A percentile compares a stretch with the other conserved stretches of the same genome.
These are phyloP conservation scores for Paecilomyces variotii DNA, from an alignment of 2,329 filamentous ascomycete genomes.

Conservation along the genomic window DNA sequence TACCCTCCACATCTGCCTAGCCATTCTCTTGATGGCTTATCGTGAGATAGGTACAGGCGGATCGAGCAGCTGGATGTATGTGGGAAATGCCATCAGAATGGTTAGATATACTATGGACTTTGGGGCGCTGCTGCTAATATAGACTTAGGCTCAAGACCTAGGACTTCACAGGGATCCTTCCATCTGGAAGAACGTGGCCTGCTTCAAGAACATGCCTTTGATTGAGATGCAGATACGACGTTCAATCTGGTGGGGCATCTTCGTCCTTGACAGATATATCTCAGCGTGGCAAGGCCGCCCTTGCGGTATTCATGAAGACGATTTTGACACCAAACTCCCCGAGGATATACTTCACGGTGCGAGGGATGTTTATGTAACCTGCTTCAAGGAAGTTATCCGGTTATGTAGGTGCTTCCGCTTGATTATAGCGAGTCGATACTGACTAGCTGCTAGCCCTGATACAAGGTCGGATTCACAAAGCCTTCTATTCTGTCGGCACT, in stretches of 20 bases:
- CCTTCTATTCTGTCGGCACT: slow-evolving; percentile 5
- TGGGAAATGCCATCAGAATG: slow-evolving; percentile 6
- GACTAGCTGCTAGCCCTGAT: slow-evolving; percentile 2
- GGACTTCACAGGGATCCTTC: slow-evolving; percentile 7
- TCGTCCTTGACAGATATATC: slow-evolving; percentile 8
- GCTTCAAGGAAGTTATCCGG: slow-evolving; percentile 4
- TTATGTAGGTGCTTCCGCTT: slow-evolving; percentile 1
- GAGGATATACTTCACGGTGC: slow-evolving; percentile 3
- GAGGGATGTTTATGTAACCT: slow-evolving; percentile 4
- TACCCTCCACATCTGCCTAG: slow-evolving; percentile 6
- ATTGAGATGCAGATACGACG: slow-evolving; percentile 6
- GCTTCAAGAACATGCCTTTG: slow-evolving; percentile 6
- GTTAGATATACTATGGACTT: not conserved
- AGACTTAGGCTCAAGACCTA: slow-evolving; percentile 4
- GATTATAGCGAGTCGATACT: not conserved
- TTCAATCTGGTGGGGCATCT: slow-evolving; percentile 7
- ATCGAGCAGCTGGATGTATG: slow-evolving; percentile 8
- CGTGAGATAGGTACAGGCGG: slow-evolving; percentile 8
- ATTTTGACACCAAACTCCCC: slow-evolving; percentile 6
- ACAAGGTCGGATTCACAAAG: slow-evolving; percentile 6
- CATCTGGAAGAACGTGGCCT: slow-evolving; percentile 5
- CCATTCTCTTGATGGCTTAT: slow-evolving; percentile 7
- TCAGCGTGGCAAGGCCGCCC: slow-evolving; percentile 7
- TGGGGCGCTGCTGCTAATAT: not conserved
- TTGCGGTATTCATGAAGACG: slow-evolving; percentile 7